phyloP scores from a whole-genome alignment of 1,139 yeast species.

The Saccharomyces hybrid region DNA sequence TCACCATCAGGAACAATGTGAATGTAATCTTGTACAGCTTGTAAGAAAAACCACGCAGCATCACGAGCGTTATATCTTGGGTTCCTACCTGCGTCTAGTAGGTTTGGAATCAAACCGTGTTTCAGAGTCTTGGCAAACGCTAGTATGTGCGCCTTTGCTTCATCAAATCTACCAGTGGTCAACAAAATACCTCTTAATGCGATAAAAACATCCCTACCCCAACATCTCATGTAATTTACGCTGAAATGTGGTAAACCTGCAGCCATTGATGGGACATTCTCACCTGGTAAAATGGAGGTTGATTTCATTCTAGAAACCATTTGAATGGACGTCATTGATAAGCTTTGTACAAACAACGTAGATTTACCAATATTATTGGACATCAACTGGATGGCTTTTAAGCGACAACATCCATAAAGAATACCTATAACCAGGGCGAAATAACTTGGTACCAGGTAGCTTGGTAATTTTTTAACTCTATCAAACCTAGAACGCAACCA shows the following conservation, averaged over 20 bases:
- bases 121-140: slow-evolving; percentile 87
- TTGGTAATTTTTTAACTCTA: slow-evolving; percentile 62
- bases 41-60: slow-evolving; percentile 92
- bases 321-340: slow-evolving; percentile 79
- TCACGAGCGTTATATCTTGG: slow-evolving; percentile 96
- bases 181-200: slow-evolving; percentile 74
- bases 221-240: slow-evolving; percentile 85
- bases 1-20: slow-evolving; percentile 61
- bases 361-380: slow-evolving; percentile 48
- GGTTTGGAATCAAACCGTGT: slow-evolving; percentile 90
- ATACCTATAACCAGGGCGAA: slow-evolving; percentile 74
- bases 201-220: slow-evolving; percentile 96
- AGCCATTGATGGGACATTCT: slow-evolving; percentile 68
- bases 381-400: slow-evolving; percentile 54
- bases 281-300: slow-evolving; percentile 66
- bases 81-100: slow-evolving; percentile 84
- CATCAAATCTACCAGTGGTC: slow-evolving; percentile 69
- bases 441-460: slow-evolving; percentile 76
- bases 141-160: slow-evolving; percentile 72
- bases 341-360: slow-evolving; percentile 67
- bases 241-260: slow-evolving; percentile 96
- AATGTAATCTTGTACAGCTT: slow-evolving; percentile 78
- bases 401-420: slow-evolving; percentile 74
- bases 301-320: slow-evolving; percentile 72
- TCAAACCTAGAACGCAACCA: slow-evolving; percentile 68